These are phyloP conservation scores for Crithidia expoeki DNA, from an alignment of 208 protist genomes.

Conservation along the genomic window DNA sequence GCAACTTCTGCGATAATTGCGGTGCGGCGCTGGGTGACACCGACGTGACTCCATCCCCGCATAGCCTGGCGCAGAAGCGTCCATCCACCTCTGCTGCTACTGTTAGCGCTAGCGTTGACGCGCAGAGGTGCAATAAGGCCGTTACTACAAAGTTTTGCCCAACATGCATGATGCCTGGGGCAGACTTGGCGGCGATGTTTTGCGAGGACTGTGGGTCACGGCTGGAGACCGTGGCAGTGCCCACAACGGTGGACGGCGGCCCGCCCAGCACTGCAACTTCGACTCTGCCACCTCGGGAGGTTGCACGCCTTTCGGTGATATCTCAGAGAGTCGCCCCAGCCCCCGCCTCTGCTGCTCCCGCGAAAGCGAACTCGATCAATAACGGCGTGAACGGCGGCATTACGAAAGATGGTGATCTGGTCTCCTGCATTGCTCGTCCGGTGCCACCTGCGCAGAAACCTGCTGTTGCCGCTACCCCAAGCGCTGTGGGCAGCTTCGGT, in stretches of 20 bases:
- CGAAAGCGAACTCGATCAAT: too few species aligned
- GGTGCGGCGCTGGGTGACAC: conserved; percentile 68
- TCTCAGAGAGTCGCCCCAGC: not conserved
- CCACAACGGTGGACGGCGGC: conserved; percentile 3
- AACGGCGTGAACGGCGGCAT: too few species aligned
- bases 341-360: not conserved
- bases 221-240: conserved; percentile 33
- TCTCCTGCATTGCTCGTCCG: too few species aligned
- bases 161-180: conserved; percentile 50
- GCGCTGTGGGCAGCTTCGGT: too few species aligned
- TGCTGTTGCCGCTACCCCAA: too few species aligned
- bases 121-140: not conserved
- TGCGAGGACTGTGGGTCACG: conserved; percentile 85
- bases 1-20: conserved; percentile 89
- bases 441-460: too few species aligned
- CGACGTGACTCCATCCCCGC: conserved; percentile 20
- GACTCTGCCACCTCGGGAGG: conserved; percentile 17
- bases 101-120: not conserved
- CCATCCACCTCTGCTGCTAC: not conserved
- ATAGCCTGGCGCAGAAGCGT: not conserved
- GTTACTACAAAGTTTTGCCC: conserved; percentile 46
- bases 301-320: conserved; percentile 1
- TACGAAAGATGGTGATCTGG: too few species aligned
- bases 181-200: conserved; percentile 53
- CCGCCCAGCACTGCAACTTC: conserved; percentile 2